Percentiles rank a stretch among this genome's conserved stretches.
phyloP scores from a whole-genome alignment of 345 rosid species.

The Camelina sativa region DNA sequence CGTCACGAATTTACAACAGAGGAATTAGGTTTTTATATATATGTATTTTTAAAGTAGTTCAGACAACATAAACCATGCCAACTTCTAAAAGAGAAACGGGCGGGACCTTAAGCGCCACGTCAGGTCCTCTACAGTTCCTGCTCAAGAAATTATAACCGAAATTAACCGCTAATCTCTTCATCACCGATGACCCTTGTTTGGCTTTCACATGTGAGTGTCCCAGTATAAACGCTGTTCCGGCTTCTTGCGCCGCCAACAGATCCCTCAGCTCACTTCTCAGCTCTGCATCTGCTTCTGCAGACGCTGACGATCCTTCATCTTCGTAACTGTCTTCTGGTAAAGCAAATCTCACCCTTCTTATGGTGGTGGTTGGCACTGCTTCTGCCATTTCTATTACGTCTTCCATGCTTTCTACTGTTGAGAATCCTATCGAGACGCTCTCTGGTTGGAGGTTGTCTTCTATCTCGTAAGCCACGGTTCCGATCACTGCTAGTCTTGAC shows the following conservation, averaged over 20 bases:
- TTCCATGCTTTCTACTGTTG: slow-evolving; percentile 65
- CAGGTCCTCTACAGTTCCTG: slow-evolving; percentile 90
- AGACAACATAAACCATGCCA: slow-evolving; percentile 95
- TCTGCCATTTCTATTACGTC: slow-evolving; percentile 82
- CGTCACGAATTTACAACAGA: slow-evolving; percentile 37
- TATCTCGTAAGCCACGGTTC: slow-evolving; percentile 65
- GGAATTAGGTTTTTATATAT: background rate
- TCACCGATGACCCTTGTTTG: slow-evolving; percentile 90
- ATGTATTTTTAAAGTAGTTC: background rate
- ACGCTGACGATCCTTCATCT: slow-evolving; percentile 31
- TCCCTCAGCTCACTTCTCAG: slow-evolving; percentile 73
- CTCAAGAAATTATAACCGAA: slow-evolving; percentile 87
- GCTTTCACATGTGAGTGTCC: slow-evolving; percentile 94
- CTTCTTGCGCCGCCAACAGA: slow-evolving; percentile 68
- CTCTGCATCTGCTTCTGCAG: slow-evolving; percentile 45
- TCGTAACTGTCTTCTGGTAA: slow-evolving; percentile 54
- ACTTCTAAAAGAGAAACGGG: slow-evolving; percentile 90
- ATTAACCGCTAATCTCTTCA: slow-evolving; percentile 75
- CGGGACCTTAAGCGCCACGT: slow-evolving; percentile 89
- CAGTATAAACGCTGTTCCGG: slow-evolving; percentile 86
- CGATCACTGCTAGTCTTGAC: slow-evolving; percentile 73
- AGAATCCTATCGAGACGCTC: slow-evolving; percentile 72
- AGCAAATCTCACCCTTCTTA: slow-evolving; percentile 77
- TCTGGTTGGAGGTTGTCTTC: slow-evolving; percentile 68
- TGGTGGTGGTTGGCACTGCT: slow-evolving; percentile 6